Evolutionary conservation across 139 green algal genomes (phyloP), one percentile per base, ranked within the genome.

Genomic region (Coelastrella sp.): DNA sequence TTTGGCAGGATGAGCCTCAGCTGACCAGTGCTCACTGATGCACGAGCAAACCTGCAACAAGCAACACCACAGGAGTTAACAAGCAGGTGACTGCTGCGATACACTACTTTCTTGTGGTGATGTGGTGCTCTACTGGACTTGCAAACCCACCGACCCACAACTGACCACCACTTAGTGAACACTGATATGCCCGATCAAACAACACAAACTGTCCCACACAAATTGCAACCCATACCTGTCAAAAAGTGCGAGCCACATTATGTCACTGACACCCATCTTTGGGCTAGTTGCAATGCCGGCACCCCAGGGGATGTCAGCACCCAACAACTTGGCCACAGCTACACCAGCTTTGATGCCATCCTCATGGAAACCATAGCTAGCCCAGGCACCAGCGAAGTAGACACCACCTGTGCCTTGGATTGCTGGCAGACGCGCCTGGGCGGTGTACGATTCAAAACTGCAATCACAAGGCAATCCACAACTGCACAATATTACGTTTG

Each of bases 361-460:
- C 93, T 99, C 98, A 90, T 99, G 98, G 93, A 99, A 99, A 16
- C 98, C 98, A 81, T 99, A 99, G 3, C 96, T 95, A 54, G 92
- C 94, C 97, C 97, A 98, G 5, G 97, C 97, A 8, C 97, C 96
- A 13, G 92, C 93, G 89, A 91, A 96, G 85, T 89, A 95, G 7
- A 93, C 92, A 73, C 91, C 89, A 10, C 92, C 93, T 56, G 81
- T 89, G 76, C 94, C 94, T 91, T 96, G 94, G n/a, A 95, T 90
- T 22, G 23, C 73, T 3, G 91, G 90, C 73, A 96, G 81, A 19
- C 78, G 82, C 1, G 78, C 92, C 93, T 98, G 96, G 4, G 96
- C 96, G 3, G 80, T 60, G 13, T 92, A 92, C 0, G 94, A 95
- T 0, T 92, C 93, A 57, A 89, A 90, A 76, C 95, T 95, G 93